phyloP scores from a whole-genome alignment of 371 early-diverging fungal species.

The Circinella minor region DNA sequence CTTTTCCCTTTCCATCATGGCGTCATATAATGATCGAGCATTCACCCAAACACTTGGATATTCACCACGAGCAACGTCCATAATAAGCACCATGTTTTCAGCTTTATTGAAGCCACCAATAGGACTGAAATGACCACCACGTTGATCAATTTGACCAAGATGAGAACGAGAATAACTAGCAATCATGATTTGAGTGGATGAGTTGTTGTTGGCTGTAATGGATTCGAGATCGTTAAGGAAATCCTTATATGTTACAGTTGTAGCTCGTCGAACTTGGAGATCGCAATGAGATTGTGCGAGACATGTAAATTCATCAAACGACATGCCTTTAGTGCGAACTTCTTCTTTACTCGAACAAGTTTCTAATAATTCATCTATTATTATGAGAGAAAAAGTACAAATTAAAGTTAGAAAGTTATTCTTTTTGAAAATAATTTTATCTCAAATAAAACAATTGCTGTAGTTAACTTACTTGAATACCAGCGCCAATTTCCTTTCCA shows the following conservation, averaged over 20 bases:
- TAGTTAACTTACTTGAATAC: slow-evolving; percentile 43
- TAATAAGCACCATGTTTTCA: slow-evolving; percentile 72
- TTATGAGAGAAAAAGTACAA: background rate
- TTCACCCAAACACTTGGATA: slow-evolving; percentile 85
- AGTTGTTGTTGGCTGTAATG: slow-evolving; percentile 56
- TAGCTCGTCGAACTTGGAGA: slow-evolving; percentile 69
- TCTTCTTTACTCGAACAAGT: slow-evolving; percentile 77
- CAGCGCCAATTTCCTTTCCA: slow-evolving; percentile 97
- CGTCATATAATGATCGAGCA: slow-evolving; percentile 67
- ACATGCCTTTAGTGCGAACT: slow-evolving; percentile 78
- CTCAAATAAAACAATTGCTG: background rate
- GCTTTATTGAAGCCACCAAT: slow-evolving; percentile 70
- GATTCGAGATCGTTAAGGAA: slow-evolving; percentile 73
- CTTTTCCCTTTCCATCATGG: slow-evolving; percentile 73
- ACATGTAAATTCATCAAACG: slow-evolving; percentile 86
- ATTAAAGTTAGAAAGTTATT: background rate
- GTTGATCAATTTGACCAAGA: slow-evolving; percentile 76
- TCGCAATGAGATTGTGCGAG: slow-evolving; percentile 83
- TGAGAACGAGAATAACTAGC: slow-evolving; percentile 77
- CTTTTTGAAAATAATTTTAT: background rate
- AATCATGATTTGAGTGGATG: slow-evolving; percentile 77
- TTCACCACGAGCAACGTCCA: slow-evolving; percentile 77
- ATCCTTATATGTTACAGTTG: slow-evolving; percentile 63
- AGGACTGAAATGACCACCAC: slow-evolving; percentile 60
- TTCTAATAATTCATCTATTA: slow-evolving; percentile 76